Evolutionary conservation across 2,329 filamentous ascomycete genomes (phyloP).

Genomic region (Hysterium pulicare): DNA sequence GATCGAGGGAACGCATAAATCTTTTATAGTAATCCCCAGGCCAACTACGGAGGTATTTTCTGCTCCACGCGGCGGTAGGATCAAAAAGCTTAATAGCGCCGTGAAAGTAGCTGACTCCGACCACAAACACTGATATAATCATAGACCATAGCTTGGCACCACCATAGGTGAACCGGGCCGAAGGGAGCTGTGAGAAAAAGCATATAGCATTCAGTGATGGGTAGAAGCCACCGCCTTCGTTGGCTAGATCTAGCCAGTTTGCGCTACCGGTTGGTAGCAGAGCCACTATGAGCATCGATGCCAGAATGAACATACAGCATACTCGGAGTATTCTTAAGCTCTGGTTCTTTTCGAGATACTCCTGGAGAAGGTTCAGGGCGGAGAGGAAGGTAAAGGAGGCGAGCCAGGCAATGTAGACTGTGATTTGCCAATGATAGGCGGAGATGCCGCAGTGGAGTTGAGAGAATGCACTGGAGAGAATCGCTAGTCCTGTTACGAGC

Average conservation of each 20-base stretch:
- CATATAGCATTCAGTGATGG: conserved; percentile 16
- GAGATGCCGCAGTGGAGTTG: conserved; percentile 22
- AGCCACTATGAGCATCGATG: conserved; percentile 15
- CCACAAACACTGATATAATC: conserved; percentile 19
- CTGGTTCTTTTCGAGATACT: conserved; percentile 18
- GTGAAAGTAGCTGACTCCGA: conserved; percentile 19
- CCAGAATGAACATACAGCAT: conserved; percentile 19
- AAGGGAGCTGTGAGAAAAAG: conserved; percentile 17
- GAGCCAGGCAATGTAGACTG: conserved; percentile 25
- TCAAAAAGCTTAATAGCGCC: conserved; percentile 18
- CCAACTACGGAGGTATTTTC: conserved; percentile 13
- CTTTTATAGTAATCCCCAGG: conserved; percentile 8
- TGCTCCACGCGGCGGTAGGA: conserved; percentile 11
- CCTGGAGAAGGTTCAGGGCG: conserved; percentile 18
- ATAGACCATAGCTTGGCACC: conserved; percentile 22
- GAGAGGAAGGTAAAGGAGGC: conserved; percentile 19
- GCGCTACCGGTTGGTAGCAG: conserved; percentile 21
- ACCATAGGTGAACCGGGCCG: conserved; percentile 7
- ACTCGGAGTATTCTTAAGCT: conserved; percentile 18
- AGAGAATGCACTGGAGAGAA: conserved; percentile 19
- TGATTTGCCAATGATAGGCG: conserved; percentile 26
- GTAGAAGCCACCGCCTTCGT: conserved; percentile 17
- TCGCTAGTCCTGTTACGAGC: conserved; percentile 22
- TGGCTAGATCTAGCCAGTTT: conserved; percentile 18
- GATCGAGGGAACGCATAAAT: not conserved